Evolutionary conservation across 2,329 filamentous ascomycete species (phyloP), one percentile per base, ranked within the genome.

Genomic region (Monilinia fructigena): DNA sequence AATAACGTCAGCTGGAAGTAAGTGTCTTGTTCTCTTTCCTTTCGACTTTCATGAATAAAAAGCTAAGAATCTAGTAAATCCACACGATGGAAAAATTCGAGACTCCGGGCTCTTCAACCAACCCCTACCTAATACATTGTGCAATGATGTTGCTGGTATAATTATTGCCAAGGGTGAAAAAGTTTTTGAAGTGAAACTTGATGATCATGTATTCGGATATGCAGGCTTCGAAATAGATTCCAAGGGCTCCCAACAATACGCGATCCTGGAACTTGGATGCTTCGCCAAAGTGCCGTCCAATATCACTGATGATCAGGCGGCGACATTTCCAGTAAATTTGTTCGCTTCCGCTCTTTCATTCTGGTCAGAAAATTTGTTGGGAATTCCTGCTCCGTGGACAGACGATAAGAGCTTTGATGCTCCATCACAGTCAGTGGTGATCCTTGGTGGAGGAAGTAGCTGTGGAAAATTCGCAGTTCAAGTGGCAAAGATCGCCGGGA

Each of bases 161-260:
- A 74, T 79, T n/a, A 76, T 54, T 58, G 69, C 1, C n/a, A 56
- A 75, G 16, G 77, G 77, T 16, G 74, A 78, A 60, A 70, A 74
- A 3, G 69, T 79, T 58, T 71, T 47, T 8, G 40, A n/a, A 2
- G 42, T 45, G 40, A 18, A 53, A 3, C 16, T 63, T 14, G 16
- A 40, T 5, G 66, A 67, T 38, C 61, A 55, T 48, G 47, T 67
- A 8, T 53, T 67, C 16, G 54, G 53, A 42, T 55, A 59, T n/a
- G 28, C 55, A 16, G 31, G 14, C 0, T 14, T 65, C 1, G 3
- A 1, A 14, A 5, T 53, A 23, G 60, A 61, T 40, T 2, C 38
- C n/a, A 5, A 59, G 4, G 79, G 75, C 1, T 68, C 80, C 8
- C 78, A 80, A 63, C 71, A 81, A 71, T 80, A 78, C 62, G 73